Base-by-base conservation (phyloP, 345 rosid species). In the Citrus hindsii region DNA sequence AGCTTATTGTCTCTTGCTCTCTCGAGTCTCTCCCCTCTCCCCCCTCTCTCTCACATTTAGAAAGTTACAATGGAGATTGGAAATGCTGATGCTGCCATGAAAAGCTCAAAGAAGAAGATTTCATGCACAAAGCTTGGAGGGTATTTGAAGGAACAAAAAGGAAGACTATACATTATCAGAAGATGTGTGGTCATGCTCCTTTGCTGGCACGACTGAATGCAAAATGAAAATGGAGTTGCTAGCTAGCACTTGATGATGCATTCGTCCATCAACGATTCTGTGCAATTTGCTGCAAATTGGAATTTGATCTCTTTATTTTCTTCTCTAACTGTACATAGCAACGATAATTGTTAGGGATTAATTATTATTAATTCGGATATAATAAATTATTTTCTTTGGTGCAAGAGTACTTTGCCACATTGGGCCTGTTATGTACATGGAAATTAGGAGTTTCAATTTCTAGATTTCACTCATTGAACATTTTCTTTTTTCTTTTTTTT, bases 121-220 rank as follows among this genome's bases (percentile, higher is more conserved):
- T 84, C 90, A 37, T 82, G 85, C 83, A 85, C 82, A 79, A 87
- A 85, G 85, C 93, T 90, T 38, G 92, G 97, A 75, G 92, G 95
- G 48, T 91, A 91, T 71, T 75, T 91, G 22, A 91, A 79, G 79
- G 82, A 93, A 72, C 97, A 93, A 66, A 90, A 86, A 76, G 95
- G 92, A 76, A 89, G 94, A 78, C 86, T 93, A 61, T 93, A 93
- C 83, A 91, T 93, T 62, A 89, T 93, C 38, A 86, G 88, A 75
- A 86, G 92, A 86, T 93, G 95, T 81, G 89, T 93, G 27, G 93
- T 90, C 77, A 91, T 93, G 89, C 95, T 93, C 69, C 84, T 93
- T 66, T 93, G 97, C 61, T 91, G 95, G 95, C 93, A 87, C 77
- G 97, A 91, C 83, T 93, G 75, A 81, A 42, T 60, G 37, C 37